Base-by-base conservation (phyloP, 1,139 yeast genomes). In the Magnusiomyces ingens region DNA sequence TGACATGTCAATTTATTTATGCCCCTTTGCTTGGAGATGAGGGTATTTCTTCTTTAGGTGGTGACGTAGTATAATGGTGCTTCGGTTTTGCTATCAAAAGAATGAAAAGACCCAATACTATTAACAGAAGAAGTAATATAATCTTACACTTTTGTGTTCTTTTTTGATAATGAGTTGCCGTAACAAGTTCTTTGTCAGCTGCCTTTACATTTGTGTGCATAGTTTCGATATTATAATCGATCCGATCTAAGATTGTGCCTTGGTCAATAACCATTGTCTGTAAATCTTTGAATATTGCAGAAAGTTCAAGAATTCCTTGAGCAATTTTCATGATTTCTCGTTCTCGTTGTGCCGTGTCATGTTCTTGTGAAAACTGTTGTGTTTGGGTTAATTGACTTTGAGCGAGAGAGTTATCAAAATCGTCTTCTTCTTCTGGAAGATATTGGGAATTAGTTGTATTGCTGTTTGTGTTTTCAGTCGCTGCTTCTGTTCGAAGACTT, bases 201-300 rank as follows among this genome's bases (percentile, higher is more conserved):
- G 76, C 78, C 62, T 84, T 81, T 57, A 93, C 79, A 60, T 89
- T 87, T 48, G 81, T 81, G 3, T 81, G 85, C 37, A 96, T 85
- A 58, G 81, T 83, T 57, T 85, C 86, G 56, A 94, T 73, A 66
- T 94, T 93, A 69, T 91, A 91, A 69, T 90, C 99, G 54, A 93
- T 91, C 60, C 98, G 74, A 68, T 93, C 99, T 56, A 93, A 75
- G 48, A 93, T 76, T 0, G 97, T 89, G 1, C 99, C 99, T 69
- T 93, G 99, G 65, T 94, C 98, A 55, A 93, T 87, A 50, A 93
- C 90, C 76, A 94, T 76, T 36, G 82, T 80, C 63, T 94, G 98
- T 79, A 93, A 80, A 65, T 94, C 98, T 66, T 87, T 85, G 72
- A 93, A 93, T 52, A 94, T 93, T 1, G 94, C 89, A 46, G 94